These are phyloP conservation scores for Candida sanyaensis DNA, from an alignment of 1,139 yeast species.

Conservation along the genomic window DNA sequence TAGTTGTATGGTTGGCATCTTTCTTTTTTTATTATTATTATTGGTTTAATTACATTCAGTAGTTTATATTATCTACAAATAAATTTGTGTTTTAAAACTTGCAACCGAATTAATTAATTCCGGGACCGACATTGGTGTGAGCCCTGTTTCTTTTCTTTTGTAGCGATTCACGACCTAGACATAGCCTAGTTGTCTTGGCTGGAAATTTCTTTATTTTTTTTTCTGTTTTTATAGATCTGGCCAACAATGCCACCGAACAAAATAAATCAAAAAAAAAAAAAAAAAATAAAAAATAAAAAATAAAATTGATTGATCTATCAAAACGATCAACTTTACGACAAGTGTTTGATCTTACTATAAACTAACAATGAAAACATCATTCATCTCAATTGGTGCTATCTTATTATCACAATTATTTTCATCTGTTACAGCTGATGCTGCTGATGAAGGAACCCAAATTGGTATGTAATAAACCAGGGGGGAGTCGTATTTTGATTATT, in stretches of 20 bases:
- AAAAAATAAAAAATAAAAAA: too few species aligned
- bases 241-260: background rate
- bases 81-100: too few species aligned
- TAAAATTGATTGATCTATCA: background rate
- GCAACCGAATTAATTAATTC: too few species aligned
- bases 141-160: background rate
- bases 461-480: constrained; percentile 22
- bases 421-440: constrained; percentile 13
- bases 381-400: constrained; percentile 9
- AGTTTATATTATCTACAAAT: too few species aligned
- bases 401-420: constrained; percentile 10
- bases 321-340: constrained; percentile 1
- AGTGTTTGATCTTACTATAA: background rate
- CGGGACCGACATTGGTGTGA: too few species aligned
- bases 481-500: too few species aligned
- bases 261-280: too few species aligned
- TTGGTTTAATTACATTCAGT: too few species aligned
- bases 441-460: constrained; percentile 25
- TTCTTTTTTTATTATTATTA: too few species aligned
- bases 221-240: too few species aligned
- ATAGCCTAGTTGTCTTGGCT: too few species aligned
- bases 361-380: constrained; percentile 13
- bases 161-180: background rate
- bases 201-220: too few species aligned
- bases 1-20: background rate